These are phyloP conservation scores for Penicillium sp. DNA, from an alignment of 2,329 filamentous ascomycete genomes.

Conservation along the genomic window DNA sequence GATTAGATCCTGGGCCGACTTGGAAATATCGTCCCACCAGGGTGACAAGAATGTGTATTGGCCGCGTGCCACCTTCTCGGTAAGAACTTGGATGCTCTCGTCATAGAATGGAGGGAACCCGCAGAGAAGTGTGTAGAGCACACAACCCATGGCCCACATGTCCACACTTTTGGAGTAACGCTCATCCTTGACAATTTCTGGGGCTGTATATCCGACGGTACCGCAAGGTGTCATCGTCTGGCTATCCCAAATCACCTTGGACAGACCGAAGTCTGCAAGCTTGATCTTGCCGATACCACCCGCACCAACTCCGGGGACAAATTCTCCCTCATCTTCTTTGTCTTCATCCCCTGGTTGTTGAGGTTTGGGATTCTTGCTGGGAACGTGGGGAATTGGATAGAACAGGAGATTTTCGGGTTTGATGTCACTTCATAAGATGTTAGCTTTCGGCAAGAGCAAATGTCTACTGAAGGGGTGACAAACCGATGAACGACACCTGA, in stretches of 20 bases:
- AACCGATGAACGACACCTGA: slow-evolving; percentile 96
- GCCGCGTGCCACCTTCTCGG: slow-evolving; percentile 93
- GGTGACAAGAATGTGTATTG: slow-evolving; percentile 97
- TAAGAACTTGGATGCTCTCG: slow-evolving; percentile 93
- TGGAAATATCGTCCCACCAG: slow-evolving; percentile 99
- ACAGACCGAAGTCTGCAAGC: slow-evolving; percentile 95
- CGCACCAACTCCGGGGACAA: slow-evolving; percentile 72
- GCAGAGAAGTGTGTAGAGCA: slow-evolving; percentile 93
- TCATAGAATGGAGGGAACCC: slow-evolving; percentile 99
- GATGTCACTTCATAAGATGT: slow-evolving; percentile 53
- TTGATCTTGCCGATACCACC: slow-evolving; percentile 95
- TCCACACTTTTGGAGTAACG: slow-evolving; percentile 98
- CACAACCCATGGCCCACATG: slow-evolving; percentile 98
- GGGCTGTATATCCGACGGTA: slow-evolving; percentile 95
- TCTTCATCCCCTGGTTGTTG: slow-evolving; percentile 88
- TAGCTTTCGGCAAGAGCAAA: slow-evolving; percentile 1
- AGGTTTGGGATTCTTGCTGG: slow-evolving; percentile 76
- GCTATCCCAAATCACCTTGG: slow-evolving; percentile 97
- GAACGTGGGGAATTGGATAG: slow-evolving; percentile 77
- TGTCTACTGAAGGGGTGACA: slow-evolving; percentile 28
- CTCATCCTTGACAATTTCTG: slow-evolving; percentile 98
- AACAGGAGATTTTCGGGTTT: slow-evolving; percentile 98
- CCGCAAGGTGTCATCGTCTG: slow-evolving; percentile 99
- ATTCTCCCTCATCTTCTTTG: slow-evolving; percentile 95
- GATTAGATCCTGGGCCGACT: slow-evolving; percentile 89